These are phyloP conservation scores for Somion occarium DNA, from an alignment of 1,284 basidiomycete genomes.

Conservation along the genomic window DNA sequence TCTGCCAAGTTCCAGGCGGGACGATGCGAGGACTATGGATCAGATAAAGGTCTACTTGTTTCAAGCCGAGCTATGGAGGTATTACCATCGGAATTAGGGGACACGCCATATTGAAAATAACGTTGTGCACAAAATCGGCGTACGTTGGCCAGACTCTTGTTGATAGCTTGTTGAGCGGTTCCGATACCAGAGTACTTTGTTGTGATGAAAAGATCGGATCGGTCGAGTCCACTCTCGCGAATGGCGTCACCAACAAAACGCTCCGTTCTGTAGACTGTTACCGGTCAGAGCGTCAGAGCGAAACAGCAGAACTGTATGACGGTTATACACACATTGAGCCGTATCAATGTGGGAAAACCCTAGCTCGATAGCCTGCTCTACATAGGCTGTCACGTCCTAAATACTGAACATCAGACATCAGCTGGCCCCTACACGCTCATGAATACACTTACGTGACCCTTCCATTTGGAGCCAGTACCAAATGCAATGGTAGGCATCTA, in stretches of 20 bases:
- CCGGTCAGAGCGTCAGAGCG: neutral
- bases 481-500: constrained; percentile 30
- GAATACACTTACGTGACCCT: constrained; percentile 26
- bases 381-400: constrained; percentile 31
- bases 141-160: constrained; percentile 39
- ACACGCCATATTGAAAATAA: neutral
- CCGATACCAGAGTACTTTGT: constrained; percentile 55
- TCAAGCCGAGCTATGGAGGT: constrained; percentile 48
- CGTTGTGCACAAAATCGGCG: neutral
- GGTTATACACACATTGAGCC: constrained; percentile 27
- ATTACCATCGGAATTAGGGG: too few relatives aligned
- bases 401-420: neutral
- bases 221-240: constrained; percentile 28
- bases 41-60: constrained; percentile 70
- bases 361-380: constrained; percentile 29
- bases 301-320: neutral
- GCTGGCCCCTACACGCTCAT: too few relatives aligned
- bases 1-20: constrained; percentile 51
- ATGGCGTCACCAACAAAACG: constrained; percentile 35
- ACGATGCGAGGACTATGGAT: constrained; percentile 51
- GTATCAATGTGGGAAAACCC: constrained; percentile 33
- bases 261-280: constrained; percentile 35
- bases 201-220: constrained; percentile 35
- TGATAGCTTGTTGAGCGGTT: constrained; percentile 48
- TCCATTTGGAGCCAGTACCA: constrained; percentile 30